Evolutionary conservation across 352 stramenopile genomes (phyloP), one percentile per base, ranked within the genome.

Genomic region (Pythium phragmitis): DNA sequence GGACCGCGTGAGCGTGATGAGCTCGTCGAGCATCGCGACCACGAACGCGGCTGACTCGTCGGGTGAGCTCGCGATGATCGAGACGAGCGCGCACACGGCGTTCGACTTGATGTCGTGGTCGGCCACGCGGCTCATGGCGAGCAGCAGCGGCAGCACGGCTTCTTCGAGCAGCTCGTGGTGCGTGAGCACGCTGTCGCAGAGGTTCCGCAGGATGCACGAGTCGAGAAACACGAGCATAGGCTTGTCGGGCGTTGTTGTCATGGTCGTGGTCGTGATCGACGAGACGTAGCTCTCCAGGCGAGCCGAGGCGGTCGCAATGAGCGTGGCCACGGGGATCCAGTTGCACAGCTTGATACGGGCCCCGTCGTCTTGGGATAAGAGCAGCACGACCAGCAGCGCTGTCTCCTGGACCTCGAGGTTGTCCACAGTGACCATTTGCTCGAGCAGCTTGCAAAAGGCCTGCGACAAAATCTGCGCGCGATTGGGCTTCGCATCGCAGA

Each of bases 121-220:
- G 6, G 59, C 14, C 28, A 82, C 72, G 23, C 76, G 68, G 33
- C 72, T 82, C 85, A 93, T 88, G 51, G 79, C 56, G 17, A 93
- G 65, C 23, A 93, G 58, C 7, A 88, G 72, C 0, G 60, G 74
- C n/a, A 91, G 63, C 1, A 6, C 34, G 34, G 70, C 75, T 37
- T 82, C 77, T 51, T 89, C 75, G 28, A 93, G 76, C 4, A 93
- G 68, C 26, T 91, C 79, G 56, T 91, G 84, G 57, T 89, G 83
- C 2, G 80, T 91, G 45, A 89, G 59, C 7, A 88, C 80, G 23
- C 79, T 91, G 30, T 88, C 79, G 55, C 82, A 90, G 16, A 93
- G 58, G 41, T 91, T 89, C 30, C 84, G 79, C 6, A 93, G 42
- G 26, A 93, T 74, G 36, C 78, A 90, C n/a, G 82, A 91, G 37